Conservation (phyloP, 495 filamentous ascomycete genomes). For the Talaromyces wortmannii region DNA sequence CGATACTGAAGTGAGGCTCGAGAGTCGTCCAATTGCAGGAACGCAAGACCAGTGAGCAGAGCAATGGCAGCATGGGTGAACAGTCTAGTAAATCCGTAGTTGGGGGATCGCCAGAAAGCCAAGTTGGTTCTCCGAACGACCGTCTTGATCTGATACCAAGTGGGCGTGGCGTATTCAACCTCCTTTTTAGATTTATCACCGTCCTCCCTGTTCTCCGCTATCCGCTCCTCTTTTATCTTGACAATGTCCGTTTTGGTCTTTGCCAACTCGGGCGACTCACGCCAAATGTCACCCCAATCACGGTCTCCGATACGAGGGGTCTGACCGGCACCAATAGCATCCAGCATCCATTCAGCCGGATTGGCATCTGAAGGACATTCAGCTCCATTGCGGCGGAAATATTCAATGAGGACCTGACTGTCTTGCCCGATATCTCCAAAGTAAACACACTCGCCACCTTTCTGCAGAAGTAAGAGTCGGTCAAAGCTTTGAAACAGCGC, state of each 20-base stretch:
- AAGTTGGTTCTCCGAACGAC: slow-evolving; percentile 60
- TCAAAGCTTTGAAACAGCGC: slow-evolving; percentile 84
- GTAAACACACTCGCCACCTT: slow-evolving; percentile 60
- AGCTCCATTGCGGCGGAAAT: slow-evolving; percentile 47
- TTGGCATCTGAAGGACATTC: slow-evolving; percentile 53
- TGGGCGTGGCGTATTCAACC: slow-evolving; percentile 68
- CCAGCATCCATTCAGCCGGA: slow-evolving; percentile 83
- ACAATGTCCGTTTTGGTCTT: slow-evolving; percentile 58
- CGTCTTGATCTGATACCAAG: slow-evolving; percentile 62
- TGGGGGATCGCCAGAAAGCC: slow-evolving; percentile 66
- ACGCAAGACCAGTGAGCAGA: slow-evolving; percentile 67
- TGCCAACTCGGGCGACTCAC: slow-evolving; percentile 60
- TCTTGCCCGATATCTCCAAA: slow-evolving; percentile 59
- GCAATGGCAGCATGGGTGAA: slow-evolving; percentile 71
- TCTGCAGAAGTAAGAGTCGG: slow-evolving; percentile 55
- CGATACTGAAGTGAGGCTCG: slow-evolving; percentile 66
- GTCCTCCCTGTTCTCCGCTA: slow-evolving; percentile 34
- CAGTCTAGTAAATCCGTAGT: slow-evolving; percentile 71
- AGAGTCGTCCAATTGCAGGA: slow-evolving; percentile 60
- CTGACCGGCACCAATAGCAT: slow-evolving; percentile 75
- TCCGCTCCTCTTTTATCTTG: slow-evolving; percentile 55
- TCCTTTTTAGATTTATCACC: slow-evolving; percentile 25
- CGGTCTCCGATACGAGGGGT: slow-evolving; percentile 62
- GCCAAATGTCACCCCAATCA: slow-evolving; percentile 80
- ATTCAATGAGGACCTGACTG: slow-evolving; percentile 26